phyloP scores from a whole-genome alignment of 805 yeast genomes.

The Saturnispora halmiae region DNA sequence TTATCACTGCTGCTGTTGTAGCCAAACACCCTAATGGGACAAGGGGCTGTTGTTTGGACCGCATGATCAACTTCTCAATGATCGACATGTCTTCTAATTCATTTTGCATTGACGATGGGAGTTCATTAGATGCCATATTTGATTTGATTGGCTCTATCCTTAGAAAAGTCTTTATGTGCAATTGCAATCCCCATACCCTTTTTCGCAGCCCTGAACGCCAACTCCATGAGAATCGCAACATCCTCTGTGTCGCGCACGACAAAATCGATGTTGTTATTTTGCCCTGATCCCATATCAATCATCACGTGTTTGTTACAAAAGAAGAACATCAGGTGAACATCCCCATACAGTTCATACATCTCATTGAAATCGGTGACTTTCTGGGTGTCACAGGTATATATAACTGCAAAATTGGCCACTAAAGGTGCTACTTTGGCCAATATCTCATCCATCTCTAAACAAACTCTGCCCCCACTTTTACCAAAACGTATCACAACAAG shows the following conservation, averaged over 20 bases:
- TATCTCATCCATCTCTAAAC: conserved; percentile 87
- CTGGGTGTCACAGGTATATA: conserved; percentile 82
- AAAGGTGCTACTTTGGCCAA: conserved; percentile 72
- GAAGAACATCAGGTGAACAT: conserved; percentile 89
- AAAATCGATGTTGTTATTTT: conserved; percentile 89
- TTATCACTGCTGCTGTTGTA: conserved; percentile 69
- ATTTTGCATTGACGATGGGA: conserved; percentile 46
- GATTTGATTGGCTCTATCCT: not conserved
- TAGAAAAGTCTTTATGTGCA: conserved; percentile 60
- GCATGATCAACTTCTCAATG: conserved; percentile 46
- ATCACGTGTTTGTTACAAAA: conserved; percentile 91
- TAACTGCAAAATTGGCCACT: conserved; percentile 77
- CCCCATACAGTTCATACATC: conserved; percentile 86
- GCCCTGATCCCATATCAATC: conserved; percentile 98
- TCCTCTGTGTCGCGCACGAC: conserved; percentile 73
- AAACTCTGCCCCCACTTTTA: conserved; percentile 60
- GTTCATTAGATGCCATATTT: conserved; percentile 30
- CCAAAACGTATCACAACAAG: conserved; percentile 88
- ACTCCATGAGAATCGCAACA: conserved; percentile 82
- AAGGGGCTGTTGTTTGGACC: conserved; percentile 77
- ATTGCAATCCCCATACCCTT: conserved; percentile 89
- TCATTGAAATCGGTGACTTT: conserved; percentile 85
- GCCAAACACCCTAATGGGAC: conserved; percentile 78
- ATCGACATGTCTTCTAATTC: conserved; percentile 44
- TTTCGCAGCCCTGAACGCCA: conserved; percentile 81